Base-by-base conservation (phyloP, 805 yeast species). In the Myxozyma nipponensis region DNA sequence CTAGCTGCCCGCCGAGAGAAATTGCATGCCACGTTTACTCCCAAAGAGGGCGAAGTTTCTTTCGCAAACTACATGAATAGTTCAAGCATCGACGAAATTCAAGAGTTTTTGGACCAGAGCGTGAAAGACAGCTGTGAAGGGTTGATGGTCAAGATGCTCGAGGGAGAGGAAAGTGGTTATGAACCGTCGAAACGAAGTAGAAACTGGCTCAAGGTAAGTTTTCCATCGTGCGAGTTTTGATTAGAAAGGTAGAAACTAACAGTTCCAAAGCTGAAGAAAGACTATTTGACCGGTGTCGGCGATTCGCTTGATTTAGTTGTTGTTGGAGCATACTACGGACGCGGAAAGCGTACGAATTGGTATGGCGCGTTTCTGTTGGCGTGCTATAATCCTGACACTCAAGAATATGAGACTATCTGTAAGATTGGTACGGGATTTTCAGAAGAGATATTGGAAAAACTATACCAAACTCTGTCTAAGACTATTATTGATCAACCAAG, bases 401-500 rank as follows among this genome's bases (percentile, higher is more conserved):
- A 95, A 21, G 97, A 90, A 62, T 88, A 78, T 65, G 98, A 93
- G 67, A 86, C 97, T 0, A 84, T 95, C 38, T 93, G 98, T 71
- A 93, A 93, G 66, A 90, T 95, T 48, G 98, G 98, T 42, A 93
- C 98, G 0, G 98, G 98, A 0, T 93, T 93, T 64, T 79, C 89
- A 37, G 98, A 93, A 58, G 97, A 84, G 57, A 77, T 82, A 62
- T 73, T 93, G 50, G 79, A 79, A 32, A 69, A 69, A 24, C 66
- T 93, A 28, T 74, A 82, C 61, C 77, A 75, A 23, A 73, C 73
- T 43, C 73, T 93, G 50, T 79, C 82, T 38, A 83, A 86, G 2
- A 80, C 88, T 0, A 93, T 81, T 46, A 76, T 80, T 13, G 63
- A 70, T 0, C 70, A 66, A n/a, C 84, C 95, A 1, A 84, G 81